A percentile compares a stretch with the other conserved stretches of the same genome.
These are phyloP conservation scores for Handroanthus guayacan DNA, from an alignment of 257 asterid species.

Conservation along the genomic window DNA sequence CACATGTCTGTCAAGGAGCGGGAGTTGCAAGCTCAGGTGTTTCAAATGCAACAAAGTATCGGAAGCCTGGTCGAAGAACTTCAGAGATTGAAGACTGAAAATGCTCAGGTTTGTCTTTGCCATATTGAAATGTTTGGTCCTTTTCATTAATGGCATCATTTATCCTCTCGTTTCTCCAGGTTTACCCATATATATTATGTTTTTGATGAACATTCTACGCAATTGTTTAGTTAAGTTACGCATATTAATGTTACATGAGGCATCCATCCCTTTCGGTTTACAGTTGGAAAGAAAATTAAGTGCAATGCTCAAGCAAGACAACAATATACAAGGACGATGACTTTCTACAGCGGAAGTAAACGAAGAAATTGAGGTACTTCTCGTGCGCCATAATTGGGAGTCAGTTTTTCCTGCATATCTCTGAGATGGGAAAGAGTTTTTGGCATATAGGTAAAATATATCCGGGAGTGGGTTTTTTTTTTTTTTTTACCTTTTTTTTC, in stretches of 20 bases:
- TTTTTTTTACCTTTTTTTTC: neutral
- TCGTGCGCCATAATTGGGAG: neutral
- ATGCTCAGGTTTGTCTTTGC: slow-evolving; percentile 60
- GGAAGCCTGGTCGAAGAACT: slow-evolving; percentile 75
- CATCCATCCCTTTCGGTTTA: neutral
- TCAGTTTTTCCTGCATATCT: neutral
- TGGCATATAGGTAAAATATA: slow-evolving; percentile 4
- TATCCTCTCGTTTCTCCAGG: neutral
- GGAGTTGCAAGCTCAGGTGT: slow-evolving; percentile 71
- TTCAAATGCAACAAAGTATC: slow-evolving; percentile 82
- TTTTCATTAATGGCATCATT: neutral
- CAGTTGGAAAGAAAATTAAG: slow-evolving; percentile 70
- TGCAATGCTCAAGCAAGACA: slow-evolving; percentile 44
- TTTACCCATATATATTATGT: neutral
- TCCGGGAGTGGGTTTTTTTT: neutral
- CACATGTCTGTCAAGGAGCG: slow-evolving; percentile 61
- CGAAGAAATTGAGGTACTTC: neutral
- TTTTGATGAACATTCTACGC: no score
- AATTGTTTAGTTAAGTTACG: neutral
- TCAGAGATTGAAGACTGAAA: slow-evolving; percentile 70
- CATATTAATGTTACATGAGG: neutral
- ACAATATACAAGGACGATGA: slow-evolving; percentile 34
- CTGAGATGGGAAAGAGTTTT: neutral
- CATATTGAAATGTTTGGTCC: neutral
- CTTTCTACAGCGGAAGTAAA: neutral